phyloP scores from a whole-genome alignment of 306 rosid genomes.

The Leucaena leucocephala region DNA sequence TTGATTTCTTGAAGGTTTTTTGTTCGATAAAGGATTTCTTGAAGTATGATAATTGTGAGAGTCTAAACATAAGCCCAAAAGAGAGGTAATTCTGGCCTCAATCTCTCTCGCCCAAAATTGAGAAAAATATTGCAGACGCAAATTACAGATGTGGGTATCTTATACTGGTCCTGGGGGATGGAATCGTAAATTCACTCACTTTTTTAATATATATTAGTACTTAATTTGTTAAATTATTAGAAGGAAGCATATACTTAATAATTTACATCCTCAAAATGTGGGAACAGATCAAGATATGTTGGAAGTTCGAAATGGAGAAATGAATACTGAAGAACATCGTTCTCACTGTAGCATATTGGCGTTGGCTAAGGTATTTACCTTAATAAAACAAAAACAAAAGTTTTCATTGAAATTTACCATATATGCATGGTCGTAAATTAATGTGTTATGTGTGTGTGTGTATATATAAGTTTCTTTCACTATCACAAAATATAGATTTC shows the following conservation, averaged over 20 bases:
- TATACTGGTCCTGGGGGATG: constrained; percentile 83
- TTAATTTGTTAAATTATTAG: neutral
- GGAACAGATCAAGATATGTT: constrained; percentile 80
- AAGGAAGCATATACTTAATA: neutral
- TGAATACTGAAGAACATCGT: constrained; percentile 72
- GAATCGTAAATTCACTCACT: constrained; percentile 54
- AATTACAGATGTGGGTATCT: constrained; percentile 79
- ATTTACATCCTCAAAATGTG: constrained; percentile 17
- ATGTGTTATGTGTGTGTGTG: neutral
- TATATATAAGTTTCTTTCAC: too few relatives aligned
- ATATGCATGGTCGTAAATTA: too few relatives aligned
- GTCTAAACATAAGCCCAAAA: constrained; percentile 55
- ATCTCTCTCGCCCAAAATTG: constrained; percentile 35
- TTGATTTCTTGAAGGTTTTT: constrained; percentile 84
- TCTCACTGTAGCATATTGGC: constrained; percentile 86
- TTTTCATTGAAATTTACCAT: too few relatives aligned
- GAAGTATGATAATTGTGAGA: constrained; percentile 78
- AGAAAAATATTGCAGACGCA: constrained; percentile 61
- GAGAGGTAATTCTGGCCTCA: constrained; percentile 48
- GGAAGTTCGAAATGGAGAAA: constrained; percentile 83
- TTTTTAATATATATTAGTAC: too few relatives aligned
- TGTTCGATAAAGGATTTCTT: too few relatives aligned
- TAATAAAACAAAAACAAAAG: too few relatives aligned
- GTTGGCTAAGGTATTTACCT: constrained; percentile 54
- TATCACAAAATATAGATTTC: too few relatives aligned